Evolutionary conservation across 805 yeast genomes (phyloP).

Genomic region (Starmerella lactis-condensi): DNA sequence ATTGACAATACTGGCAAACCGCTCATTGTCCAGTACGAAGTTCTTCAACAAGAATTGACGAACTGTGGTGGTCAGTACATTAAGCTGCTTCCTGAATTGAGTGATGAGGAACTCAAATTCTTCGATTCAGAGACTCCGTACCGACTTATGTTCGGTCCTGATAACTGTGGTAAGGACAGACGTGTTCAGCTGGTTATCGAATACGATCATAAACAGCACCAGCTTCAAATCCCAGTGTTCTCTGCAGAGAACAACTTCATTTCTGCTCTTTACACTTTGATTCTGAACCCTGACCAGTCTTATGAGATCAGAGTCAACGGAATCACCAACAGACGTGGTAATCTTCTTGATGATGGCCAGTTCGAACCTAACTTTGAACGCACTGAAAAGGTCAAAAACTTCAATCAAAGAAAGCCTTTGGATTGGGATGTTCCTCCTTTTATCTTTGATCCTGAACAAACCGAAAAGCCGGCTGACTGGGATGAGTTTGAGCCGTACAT

Average conservation of each 20-base stretch:
- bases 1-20: conserved; percentile 44
- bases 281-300: conserved; percentile 43
- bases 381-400: conserved; percentile 42
- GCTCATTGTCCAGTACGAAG: conserved; percentile 75
- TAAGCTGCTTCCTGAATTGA: conserved; percentile 40
- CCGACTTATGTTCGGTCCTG: conserved; percentile 89
- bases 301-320: conserved; percentile 77
- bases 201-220: conserved; percentile 46
- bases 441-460: conserved; percentile 50
- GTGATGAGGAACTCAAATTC: conserved; percentile 25
- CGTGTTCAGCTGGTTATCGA: conserved; percentile 61
- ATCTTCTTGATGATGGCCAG: conserved; percentile 34
- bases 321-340: conserved; percentile 50
- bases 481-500: conserved; percentile 48
- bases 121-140: conserved; percentile 54
- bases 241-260: conserved; percentile 36
- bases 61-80: conserved; percentile 82
- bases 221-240: conserved; percentile 51
- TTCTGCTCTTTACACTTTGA: conserved; percentile 56
- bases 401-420: conserved; percentile 43
- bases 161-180: conserved; percentile 65
- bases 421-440: conserved; percentile 61
- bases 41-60: conserved; percentile 60
- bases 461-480: conserved; percentile 66
- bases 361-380: conserved; percentile 54